Conservation (phyloP, 306 rosid genomes). For the Citrullus colocynthis region DNA sequence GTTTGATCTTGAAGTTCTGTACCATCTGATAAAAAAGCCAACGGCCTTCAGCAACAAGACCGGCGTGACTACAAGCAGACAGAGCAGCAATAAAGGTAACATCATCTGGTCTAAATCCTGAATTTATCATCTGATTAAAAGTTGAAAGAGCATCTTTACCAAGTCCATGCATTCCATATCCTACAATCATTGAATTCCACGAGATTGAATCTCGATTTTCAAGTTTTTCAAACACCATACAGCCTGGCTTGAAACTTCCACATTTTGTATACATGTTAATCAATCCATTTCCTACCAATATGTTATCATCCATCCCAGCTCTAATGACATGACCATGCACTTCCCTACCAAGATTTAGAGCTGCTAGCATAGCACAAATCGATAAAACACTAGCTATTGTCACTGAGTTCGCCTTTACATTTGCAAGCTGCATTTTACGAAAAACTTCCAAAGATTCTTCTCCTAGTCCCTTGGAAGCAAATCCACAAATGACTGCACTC, state of each 20-base stretch:
- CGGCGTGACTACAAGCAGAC: slow-evolving; percentile 80
- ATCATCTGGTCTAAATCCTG: slow-evolving; percentile 48
- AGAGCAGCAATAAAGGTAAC: slow-evolving; percentile 57
- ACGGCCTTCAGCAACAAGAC: slow-evolving; percentile 48
- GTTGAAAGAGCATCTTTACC: slow-evolving; percentile 49
- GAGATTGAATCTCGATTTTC: slow-evolving; percentile 49
- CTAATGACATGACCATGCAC: slow-evolving; percentile 52
- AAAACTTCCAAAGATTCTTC: slow-evolving; percentile 57
- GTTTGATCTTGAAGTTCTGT: slow-evolving; percentile 35
- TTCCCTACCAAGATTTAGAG: slow-evolving; percentile 56
- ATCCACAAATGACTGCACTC: slow-evolving; percentile 62
- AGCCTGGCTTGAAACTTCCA: slow-evolving; percentile 54
- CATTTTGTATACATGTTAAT: slow-evolving; percentile 72
- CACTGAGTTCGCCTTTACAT: slow-evolving; percentile 45
- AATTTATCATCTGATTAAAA: slow-evolving; percentile 42
- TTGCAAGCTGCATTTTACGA: slow-evolving; percentile 59
- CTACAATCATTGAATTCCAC: slow-evolving; percentile 76
- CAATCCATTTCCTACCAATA: slow-evolving; percentile 68
- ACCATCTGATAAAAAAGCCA: slow-evolving; percentile 40
- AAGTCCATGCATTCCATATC: slow-evolving; percentile 73
- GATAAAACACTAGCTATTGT: slow-evolving; percentile 57
- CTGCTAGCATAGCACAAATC: slow-evolving; percentile 56
- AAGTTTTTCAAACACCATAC: slow-evolving; percentile 36
- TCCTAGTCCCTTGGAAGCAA: slow-evolving; percentile 37
- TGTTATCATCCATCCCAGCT: slow-evolving; percentile 38